Evolutionary conservation across 129 eudicot species (phyloP), one percentile per base, ranked within the genome.

Genomic region (Pulicaria dysenterica): DNA sequence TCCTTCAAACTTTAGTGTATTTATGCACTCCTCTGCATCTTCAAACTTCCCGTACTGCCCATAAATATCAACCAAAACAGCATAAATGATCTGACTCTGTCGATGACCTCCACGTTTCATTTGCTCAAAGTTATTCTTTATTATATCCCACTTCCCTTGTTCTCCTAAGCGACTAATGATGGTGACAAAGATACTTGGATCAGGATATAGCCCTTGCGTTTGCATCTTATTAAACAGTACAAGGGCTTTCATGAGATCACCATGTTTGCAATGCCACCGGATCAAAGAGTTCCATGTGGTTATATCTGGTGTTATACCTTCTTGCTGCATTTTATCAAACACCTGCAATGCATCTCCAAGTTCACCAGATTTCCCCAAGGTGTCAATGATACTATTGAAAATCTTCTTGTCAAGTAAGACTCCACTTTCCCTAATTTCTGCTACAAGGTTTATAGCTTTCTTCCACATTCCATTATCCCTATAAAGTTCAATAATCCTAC

Each of bases 381-480:
- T 86, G 48, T 92, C 94, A 24, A 88, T 83, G 14, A 92, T 79
- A 78, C 94, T 92, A 73, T 83, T 84, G 70, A 73, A 86, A 17
- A 92, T 76, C 72, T 67, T 75, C 79, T 37, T 82, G 54, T 88
- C 97, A 6, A 87, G 39, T 15, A 73, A 16, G 4, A 85, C 40
- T 36, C 94, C 97, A 47, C 71, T 70, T 41, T 86, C 90, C 39
- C 64, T 60, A 39, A 92, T 80, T 78, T 92, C 94, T 47, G 59
- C 77, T 43, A 92, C 41, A 48, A 89, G 74, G 12, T 73, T 86
- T 65, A 82, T 72, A 45, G 91, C 97, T 67, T 92, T 92, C 75
- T 81, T 92, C 96, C 97, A 92, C 97, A 92, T 92, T 13, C 97
- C 97, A 43, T 92, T 89, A 46, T 92, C 96, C 64, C 97, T 86